Conservation (phyloP, 1,284 basidiomycete species). For the Xerocomus nothofagi region DNA sequence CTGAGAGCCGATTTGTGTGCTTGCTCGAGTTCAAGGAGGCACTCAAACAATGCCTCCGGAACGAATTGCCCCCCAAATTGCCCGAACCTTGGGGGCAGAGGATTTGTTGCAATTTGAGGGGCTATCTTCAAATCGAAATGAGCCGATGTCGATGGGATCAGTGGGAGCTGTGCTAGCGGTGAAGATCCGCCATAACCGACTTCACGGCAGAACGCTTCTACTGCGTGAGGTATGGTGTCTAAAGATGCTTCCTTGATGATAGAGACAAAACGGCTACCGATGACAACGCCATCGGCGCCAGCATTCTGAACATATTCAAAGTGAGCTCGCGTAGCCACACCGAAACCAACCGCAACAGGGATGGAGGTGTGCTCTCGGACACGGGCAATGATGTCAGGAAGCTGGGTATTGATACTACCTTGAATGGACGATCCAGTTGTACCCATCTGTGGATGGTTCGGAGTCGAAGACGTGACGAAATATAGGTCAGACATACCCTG, state of each 20-base stretch:
- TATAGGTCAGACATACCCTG: constrained; percentile 16
- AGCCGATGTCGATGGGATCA: constrained; percentile 47
- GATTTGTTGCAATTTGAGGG: constrained; percentile 13
- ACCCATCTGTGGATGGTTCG: constrained; percentile 73
- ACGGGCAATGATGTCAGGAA: constrained; percentile 64
- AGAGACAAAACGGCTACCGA: constrained; percentile 85
- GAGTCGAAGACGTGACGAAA: neutral
- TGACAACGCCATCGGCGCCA: constrained; percentile 93
- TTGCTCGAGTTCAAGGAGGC: constrained; percentile 86
- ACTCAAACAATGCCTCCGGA: constrained; percentile 91
- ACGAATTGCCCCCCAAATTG: constrained; percentile 98
- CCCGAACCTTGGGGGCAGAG: constrained; percentile 86
- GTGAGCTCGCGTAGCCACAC: constrained; percentile 90
- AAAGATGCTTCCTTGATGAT: constrained; percentile 70
- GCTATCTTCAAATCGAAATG: neutral
- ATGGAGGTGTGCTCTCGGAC: constrained; percentile 27
- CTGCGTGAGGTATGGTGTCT: constrained; percentile 54
- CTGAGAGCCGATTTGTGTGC: constrained; percentile 85
- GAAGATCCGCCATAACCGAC: constrained; percentile 64
- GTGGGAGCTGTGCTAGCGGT: constrained; percentile 33
- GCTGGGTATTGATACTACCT: constrained; percentile 69
- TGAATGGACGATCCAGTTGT: constrained; percentile 89
- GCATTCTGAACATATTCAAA: constrained; percentile 83
- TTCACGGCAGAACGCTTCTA: constrained; percentile 75
- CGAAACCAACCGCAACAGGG: constrained; percentile 95